Base-by-base conservation (phyloP, 176 grass and related monocot genomes). In the Microstegium vimineum region DNA sequence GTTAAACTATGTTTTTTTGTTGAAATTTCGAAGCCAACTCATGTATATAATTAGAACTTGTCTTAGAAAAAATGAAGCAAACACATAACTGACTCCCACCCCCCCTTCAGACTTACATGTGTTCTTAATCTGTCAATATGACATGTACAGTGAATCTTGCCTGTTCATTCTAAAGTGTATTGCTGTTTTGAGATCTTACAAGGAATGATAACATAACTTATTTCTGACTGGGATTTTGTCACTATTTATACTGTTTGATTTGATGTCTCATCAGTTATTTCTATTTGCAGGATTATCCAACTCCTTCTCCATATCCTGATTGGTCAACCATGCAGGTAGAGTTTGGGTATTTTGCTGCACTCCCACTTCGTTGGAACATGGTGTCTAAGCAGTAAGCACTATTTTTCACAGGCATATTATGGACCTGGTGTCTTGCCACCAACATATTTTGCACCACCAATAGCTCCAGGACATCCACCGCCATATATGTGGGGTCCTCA, bases 401-500 rank as follows among this genome's bases (percentile, higher is more conserved):
- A 57, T 57, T 66, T 9, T 71, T 63, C 86, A 64, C 76, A 98
- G 96, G 93, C 96, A 78, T 98, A 93, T 82, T 98, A 98, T 86
- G 87, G 96, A 8, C 87, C 79, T 52, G 90, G 93, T 84, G 84
- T 95, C 42, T 38, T 98, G 66, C 95, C 90, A 16, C 84, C 90
- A 40, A 34, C 96, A 82, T 98, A 90, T 84, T 95, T 94, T 34
- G 71, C 88, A 43, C 79, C 89, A 62, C 73, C 84, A 71, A 81
- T 94, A 66, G 90, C 90, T 59, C 84, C 92, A 65, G 95, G 95
- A 71, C 91, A 95, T 74, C 80, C 89, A 74, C 87, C 90, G 11
- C 90, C 89, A 62, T 98, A 93, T 56, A 88, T 98, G 89, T 98
- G 96, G 96, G 85, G 86, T 54, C 89, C 96, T 79, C 92, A 93